phyloP scores from a whole-genome alignment of 2,329 filamentous ascomycete species.

The Huntiella decipiens region DNA sequence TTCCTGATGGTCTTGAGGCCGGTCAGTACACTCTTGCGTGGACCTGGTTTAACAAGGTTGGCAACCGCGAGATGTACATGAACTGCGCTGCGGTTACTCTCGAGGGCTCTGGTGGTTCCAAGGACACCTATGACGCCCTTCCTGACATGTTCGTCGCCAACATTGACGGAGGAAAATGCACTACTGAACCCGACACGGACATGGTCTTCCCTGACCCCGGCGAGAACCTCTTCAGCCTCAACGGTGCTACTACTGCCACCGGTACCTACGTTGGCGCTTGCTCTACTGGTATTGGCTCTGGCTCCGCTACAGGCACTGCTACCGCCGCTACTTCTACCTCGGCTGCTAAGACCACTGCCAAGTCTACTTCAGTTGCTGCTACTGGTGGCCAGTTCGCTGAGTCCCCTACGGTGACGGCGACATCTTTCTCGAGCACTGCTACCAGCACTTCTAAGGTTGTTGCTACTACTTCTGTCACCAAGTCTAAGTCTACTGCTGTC shows the following conservation, averaged over 20 bases:
- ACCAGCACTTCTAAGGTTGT: constrained; percentile 9
- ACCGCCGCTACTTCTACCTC: constrained; percentile 14
- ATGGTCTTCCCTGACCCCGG: constrained; percentile 46
- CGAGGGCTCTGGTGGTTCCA: constrained; percentile 28
- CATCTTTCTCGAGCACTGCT: constrained; percentile 11
- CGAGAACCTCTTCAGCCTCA: constrained; percentile 29
- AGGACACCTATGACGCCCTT: constrained; percentile 41
- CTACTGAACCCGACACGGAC: constrained; percentile 29
- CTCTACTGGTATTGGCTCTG: constrained; percentile 13
- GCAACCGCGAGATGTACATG: constrained; percentile 96
- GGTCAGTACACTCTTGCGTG: constrained; percentile 72
- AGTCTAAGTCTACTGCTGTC: constrained; percentile 12
- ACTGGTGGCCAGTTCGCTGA: constrained; percentile 23
- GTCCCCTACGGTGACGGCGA: constrained; percentile 7
- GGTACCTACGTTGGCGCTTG: constrained; percentile 11
- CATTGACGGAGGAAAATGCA: constrained; percentile 31
- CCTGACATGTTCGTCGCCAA: constrained; percentile 55
- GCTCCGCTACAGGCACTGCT: constrained; percentile 13
- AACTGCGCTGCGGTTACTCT: constrained; percentile 69
- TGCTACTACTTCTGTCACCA: constrained; percentile 6
- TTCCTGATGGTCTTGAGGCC: constrained; percentile 51
- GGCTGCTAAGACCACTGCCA: constrained; percentile 7
- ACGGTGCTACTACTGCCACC: constrained; percentile 21
- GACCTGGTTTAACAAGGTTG: constrained; percentile 88
- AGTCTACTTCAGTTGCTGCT: background rate